Evolutionary conservation across 2,329 filamentous ascomycete genomes (phyloP).

Genomic region (Pseudogymnoascus verrucosus): DNA sequence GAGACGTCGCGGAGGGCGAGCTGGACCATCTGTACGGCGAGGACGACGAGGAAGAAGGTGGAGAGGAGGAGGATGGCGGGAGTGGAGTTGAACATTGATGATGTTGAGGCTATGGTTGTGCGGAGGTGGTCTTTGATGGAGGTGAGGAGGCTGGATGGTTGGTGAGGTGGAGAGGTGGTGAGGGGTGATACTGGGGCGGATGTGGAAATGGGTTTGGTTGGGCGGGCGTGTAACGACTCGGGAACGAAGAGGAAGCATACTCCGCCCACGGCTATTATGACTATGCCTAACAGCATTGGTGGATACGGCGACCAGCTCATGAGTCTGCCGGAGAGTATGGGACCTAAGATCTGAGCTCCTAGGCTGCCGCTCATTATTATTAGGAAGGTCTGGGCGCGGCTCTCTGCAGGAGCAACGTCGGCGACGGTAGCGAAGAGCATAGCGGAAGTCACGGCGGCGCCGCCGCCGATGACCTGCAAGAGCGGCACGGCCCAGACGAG

Average conservation of each 20-base stretch:
- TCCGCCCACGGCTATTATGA: slow-evolving; percentile 15
- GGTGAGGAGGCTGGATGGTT: neutral
- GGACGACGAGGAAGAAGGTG: slow-evolving; percentile 18
- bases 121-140: slow-evolving; percentile 15
- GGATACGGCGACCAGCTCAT: slow-evolving; percentile 28
- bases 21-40: slow-evolving; percentile 14
- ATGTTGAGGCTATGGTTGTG: slow-evolving; percentile 16
- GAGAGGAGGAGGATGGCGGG: slow-evolving; percentile 26
- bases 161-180: neutral
- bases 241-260: slow-evolving; percentile 24
- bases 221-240: slow-evolving; percentile 25
- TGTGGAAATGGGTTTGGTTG: neutral
- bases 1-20: slow-evolving; percentile 24
- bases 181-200: neutral
- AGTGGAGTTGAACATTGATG: slow-evolving; percentile 20
- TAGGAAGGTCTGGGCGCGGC: slow-evolving; percentile 32
- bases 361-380: slow-evolving; percentile 24
- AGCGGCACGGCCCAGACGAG: slow-evolving; percentile 30
- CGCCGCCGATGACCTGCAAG: slow-evolving; percentile 30
- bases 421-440: slow-evolving; percentile 30
- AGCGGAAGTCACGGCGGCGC: slow-evolving; percentile 27
- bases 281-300: slow-evolving; percentile 18
- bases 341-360: slow-evolving; percentile 30
- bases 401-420: slow-evolving; percentile 31
- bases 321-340: slow-evolving; percentile 30